Evolutionary conservation across 495 filamentous ascomycete species (phyloP), one percentile per base, ranked within the genome.

Genomic region (Trichoderma erinaceum): DNA sequence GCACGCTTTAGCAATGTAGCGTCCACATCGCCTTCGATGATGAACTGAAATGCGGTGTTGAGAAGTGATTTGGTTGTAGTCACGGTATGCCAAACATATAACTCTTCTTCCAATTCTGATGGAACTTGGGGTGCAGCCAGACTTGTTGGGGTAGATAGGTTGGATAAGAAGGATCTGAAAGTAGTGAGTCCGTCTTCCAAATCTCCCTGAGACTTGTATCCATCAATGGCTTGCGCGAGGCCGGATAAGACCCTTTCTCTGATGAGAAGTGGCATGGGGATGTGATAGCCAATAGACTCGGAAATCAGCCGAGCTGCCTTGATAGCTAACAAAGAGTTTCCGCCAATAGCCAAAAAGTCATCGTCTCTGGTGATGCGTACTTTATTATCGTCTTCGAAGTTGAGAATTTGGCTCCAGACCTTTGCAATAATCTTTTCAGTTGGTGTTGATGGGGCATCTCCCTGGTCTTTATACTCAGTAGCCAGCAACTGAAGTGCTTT

Each of bases 301-400:
- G 43, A 52, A 61, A 68, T 50, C 23, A 46, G 25, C 64, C 25
- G 70, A 44, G 72, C 66, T 23, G 69, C 29, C 13, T 58, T 48
- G 35, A 76, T 66, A 27, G 73, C 70, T 6, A 67, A 52, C 6
- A 76, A 29, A 35, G 74, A 76, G 67, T 73, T 64, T 16, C 69
- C 72, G 10, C 74, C 74, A 23, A 75, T 38, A 25, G 70, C 61
- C 27, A 69, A n/a, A 50, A 76, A 73, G 35, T 69, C 69, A 58
- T 71, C 69, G 25, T 67, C 63, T 15, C 68, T 43, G n/a, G 64
- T 44, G 15, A 68, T 66, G 12, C n/a, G n/a, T 21, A 18, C 5
- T 18, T 41, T 25, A 46, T 48, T 18, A 50, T 65, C 58, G n/a
- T 41, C n/a, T 18, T 44, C 65, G 1, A 70, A 63, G 18, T 38